These are phyloP conservation scores for Trebouxia sp. DNA, from an alignment of 139 green algal species.

Conservation along the genomic window DNA sequence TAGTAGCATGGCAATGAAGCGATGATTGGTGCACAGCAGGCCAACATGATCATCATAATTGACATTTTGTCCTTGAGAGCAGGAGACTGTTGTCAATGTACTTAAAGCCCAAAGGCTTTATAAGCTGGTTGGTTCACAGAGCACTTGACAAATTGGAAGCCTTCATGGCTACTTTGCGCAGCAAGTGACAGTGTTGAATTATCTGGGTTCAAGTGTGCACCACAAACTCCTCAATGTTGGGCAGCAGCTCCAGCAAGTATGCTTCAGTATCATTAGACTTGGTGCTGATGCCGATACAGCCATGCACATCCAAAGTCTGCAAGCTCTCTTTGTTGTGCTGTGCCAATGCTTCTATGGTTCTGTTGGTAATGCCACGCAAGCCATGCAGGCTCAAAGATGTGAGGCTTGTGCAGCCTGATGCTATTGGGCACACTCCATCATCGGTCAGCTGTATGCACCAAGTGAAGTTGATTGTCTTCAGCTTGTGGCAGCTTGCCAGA, in stretches of 20 bases:
- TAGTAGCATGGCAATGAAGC: too few species aligned
- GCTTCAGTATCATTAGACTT: not conserved
- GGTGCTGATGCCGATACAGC: slow-evolving; percentile 19
- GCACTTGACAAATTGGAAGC: too few species aligned
- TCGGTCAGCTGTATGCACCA: slow-evolving; percentile 42
- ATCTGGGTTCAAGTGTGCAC: slow-evolving; percentile 4
- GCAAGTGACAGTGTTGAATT: not conserved
- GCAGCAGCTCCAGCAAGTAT: not conserved
- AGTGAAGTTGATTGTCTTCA: slow-evolving; percentile 28
- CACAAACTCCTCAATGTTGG: not conserved
- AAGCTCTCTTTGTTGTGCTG: not conserved
- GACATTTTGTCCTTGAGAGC: too few species aligned
- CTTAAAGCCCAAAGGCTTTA: too few species aligned
- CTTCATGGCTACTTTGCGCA: too few species aligned
- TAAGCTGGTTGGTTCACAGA: too few species aligned
- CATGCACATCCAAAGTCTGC: slow-evolving; percentile 34
- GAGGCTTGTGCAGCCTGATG: slow-evolving; percentile 19
- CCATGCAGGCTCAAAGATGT: slow-evolving; percentile 39
- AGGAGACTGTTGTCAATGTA: too few species aligned
- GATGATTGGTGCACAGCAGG: too few species aligned
- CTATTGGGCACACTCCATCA: slow-evolving; percentile 14
- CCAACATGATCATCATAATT: too few species aligned
- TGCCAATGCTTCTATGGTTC: slow-evolving; percentile 17
- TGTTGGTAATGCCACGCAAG: slow-evolving; percentile 32
- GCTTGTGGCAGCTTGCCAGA: slow-evolving; percentile 8